Percentiles rank a stretch among this genome's conserved stretches.
These are phyloP conservation scores for Protomyces inundatus DNA, from an alignment of 1,139 yeast species.

Conservation along the genomic window DNA sequence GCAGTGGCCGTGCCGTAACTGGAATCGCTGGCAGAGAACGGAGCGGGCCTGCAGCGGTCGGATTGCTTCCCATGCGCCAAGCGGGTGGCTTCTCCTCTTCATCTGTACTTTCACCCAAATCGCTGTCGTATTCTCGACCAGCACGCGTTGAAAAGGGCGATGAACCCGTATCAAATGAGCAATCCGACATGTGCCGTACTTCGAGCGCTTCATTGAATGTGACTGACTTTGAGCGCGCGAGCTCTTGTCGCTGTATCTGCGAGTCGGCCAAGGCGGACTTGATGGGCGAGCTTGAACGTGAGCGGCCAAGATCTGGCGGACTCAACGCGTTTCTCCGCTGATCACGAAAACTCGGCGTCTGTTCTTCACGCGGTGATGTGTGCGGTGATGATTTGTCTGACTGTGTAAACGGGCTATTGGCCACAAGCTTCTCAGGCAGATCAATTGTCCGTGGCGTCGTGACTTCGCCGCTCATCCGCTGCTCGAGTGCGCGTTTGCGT, in stretches of 20 bases:
- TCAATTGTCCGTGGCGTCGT: neutral
- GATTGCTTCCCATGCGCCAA: neutral
- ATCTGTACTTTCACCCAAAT: neutral
- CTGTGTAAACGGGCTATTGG: neutral
- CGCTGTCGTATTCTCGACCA: neutral
- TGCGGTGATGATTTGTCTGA: neutral
- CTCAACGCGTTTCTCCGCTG: neutral
- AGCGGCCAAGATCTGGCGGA: neutral
- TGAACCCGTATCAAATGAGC: conserved; percentile 15
- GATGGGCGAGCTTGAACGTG: conserved; percentile 1
- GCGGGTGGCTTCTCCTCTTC: neutral
- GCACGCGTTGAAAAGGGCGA: conserved; percentile 6
- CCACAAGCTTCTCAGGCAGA: conserved; percentile 1
- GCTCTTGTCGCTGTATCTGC: neutral
- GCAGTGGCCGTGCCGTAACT: conserved; percentile 6
- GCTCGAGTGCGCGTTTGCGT: neutral
- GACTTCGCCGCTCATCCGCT: neutral
- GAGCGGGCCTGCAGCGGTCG: neutral
- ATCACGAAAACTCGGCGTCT: neutral
- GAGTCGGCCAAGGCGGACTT: conserved; percentile 19
- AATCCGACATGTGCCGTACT: conserved; percentile 21
- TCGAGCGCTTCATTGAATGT: conserved; percentile 22
- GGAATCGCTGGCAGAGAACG: conserved; percentile 5
- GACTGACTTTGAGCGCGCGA: conserved; percentile 18
- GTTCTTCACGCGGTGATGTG: neutral